Percentiles rank a stretch among this genome's conserved stretches.
Conservation (phyloP, 306 rosid species). For the Vicia sativa region DNA sequence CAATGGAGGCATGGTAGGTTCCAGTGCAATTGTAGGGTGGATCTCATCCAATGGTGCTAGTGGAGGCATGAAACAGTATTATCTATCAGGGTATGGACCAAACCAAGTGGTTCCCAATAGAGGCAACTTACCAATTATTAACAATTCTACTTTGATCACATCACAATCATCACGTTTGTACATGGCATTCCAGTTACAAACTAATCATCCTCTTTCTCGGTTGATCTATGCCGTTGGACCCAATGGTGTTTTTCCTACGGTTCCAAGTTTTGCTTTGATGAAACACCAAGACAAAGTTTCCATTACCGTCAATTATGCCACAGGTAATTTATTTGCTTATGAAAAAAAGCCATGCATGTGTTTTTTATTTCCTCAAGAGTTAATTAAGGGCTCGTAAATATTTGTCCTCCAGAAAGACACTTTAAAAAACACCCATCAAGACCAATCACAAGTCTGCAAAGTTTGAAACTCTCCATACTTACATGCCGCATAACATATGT, state of each 20-base stretch:
- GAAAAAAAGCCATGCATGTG: constrained; percentile 7
- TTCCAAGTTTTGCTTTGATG: constrained; percentile 49
- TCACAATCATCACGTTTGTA: constrained; percentile 51
- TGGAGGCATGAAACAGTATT: constrained; percentile 54
- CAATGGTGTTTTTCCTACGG: constrained; percentile 47
- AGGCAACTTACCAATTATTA: constrained; percentile 54
- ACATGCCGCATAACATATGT: too few relatives aligned
- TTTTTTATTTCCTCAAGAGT: too few relatives aligned
- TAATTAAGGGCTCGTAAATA: background rate
- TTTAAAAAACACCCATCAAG: too few relatives aligned
- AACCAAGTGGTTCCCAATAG: constrained; percentile 49
- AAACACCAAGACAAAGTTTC: constrained; percentile 56
- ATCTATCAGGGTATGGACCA: constrained; percentile 56
- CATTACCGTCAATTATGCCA: constrained; percentile 52
- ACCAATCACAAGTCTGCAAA: too few relatives aligned
- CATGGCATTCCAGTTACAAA: constrained; percentile 60
- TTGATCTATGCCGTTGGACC: constrained; percentile 65
- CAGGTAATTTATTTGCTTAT: constrained; percentile 50
- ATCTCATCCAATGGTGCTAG: constrained; percentile 42
- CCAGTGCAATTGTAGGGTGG: constrained; percentile 91
- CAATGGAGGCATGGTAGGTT: constrained; percentile 66
- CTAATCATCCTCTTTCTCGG: constrained; percentile 43
- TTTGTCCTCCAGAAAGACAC: too few relatives aligned
- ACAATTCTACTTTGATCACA: constrained; percentile 53
- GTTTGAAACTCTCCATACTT: too few relatives aligned